phyloP scores from a whole-genome alignment of 73 alveolate genomes.

The Paramecium bursaria region DNA sequence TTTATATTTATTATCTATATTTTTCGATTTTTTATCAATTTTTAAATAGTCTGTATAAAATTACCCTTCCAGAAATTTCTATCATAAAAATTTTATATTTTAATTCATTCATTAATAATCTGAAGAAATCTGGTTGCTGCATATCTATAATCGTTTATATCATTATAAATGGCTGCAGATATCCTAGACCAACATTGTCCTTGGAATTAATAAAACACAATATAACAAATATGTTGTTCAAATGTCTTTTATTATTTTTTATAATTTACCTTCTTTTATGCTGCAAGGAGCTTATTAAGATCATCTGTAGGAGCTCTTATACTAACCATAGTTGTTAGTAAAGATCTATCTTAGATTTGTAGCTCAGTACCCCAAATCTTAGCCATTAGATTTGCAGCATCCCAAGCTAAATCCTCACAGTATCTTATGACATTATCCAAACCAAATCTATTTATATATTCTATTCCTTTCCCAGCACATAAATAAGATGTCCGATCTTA shows the following conservation, averaged over 20 bases:
- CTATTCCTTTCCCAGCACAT: background rate
- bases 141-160: slow-evolving; percentile 8
- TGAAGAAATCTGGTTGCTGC: background rate
- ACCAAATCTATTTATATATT: slow-evolving; percentile 3
- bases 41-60: background rate
- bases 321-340: slow-evolving; percentile 36
- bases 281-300: background rate
- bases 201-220: background rate
- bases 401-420: slow-evolving; percentile 44
- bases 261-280: background rate
- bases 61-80: background rate
- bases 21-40: background rate
- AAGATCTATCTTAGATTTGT: background rate
- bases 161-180: background rate
- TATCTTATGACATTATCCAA: slow-evolving; percentile 12
- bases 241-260: background rate
- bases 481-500: background rate
- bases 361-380: slow-evolving; percentile 33
- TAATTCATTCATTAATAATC: background rate
- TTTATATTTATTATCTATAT: background rate
- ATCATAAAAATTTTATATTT: no score
- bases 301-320: slow-evolving; percentile 12
- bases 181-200: slow-evolving; percentile 23
- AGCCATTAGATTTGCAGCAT: background rate
- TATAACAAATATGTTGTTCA: background rate